Evolutionary conservation across 768 basidiomycete genomes (phyloP).

Genomic region (Kwoniella mangroviensis): DNA sequence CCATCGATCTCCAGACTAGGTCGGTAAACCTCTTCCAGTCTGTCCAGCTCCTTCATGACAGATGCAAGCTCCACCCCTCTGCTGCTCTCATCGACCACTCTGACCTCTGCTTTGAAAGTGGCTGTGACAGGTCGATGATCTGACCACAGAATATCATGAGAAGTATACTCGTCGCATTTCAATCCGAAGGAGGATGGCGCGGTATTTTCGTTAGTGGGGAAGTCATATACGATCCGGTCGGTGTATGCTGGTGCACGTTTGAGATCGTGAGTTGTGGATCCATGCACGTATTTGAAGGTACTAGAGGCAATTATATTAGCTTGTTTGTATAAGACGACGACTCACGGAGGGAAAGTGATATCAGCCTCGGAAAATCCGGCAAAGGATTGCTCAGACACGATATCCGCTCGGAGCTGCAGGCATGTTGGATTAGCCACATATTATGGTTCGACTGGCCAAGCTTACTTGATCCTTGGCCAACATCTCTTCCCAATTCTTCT

Average conservation of each 20-base stretch:
- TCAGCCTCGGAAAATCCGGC: constrained; percentile 45
- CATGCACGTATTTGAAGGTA: constrained; percentile 54
- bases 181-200: constrained; percentile 2
- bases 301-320: constrained; percentile 17
- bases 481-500: constrained; percentile 36
- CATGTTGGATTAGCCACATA: background rate
- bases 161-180: constrained; percentile 29
- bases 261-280: constrained; percentile 45
- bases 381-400: constrained; percentile 45
- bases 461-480: constrained; percentile 54
- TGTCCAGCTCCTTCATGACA: constrained; percentile 38
- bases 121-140: constrained; percentile 50
- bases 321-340: background rate
- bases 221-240: constrained; percentile 49
- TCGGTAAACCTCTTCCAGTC: constrained; percentile 43
- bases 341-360: constrained; percentile 52
- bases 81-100: constrained; percentile 40
- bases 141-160: constrained; percentile 46
- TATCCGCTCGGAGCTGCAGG: constrained; percentile 40
- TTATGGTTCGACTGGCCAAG: background rate
- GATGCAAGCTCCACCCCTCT: constrained; percentile 25
- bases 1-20: constrained; percentile 37
- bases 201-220: constrained; percentile 16
- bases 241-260: constrained; percentile 53
- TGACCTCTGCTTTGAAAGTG: constrained; percentile 18